Conservation (phyloP, 345 rosid genomes). For the Aurinia saxatilis region DNA sequence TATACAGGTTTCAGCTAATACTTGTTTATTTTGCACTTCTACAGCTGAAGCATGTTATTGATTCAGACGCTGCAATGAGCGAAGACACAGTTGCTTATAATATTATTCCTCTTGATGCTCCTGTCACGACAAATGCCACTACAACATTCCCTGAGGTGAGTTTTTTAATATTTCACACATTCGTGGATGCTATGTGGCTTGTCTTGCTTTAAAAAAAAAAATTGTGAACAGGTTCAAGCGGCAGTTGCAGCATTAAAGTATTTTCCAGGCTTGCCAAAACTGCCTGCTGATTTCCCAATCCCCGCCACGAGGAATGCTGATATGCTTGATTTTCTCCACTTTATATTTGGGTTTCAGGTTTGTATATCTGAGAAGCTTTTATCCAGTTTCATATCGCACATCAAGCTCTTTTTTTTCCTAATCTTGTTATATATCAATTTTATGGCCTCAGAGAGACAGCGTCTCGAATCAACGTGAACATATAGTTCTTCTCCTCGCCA, state of each 20-base stretch:
- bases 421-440: conserved; percentile 11
- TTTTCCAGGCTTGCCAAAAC: conserved; percentile 55
- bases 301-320: conserved; percentile 69
- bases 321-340: conserved; percentile 84
- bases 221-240: conserved; percentile 62
- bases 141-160: conserved; percentile 71
- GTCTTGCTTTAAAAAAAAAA: conserved; percentile 13
- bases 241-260: conserved; percentile 67
- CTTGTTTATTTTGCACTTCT: conserved; percentile 13
- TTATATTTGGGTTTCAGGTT: conserved; percentile 94
- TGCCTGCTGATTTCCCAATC: conserved; percentile 63
- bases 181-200: conserved; percentile 4
- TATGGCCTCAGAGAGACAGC: conserved; percentile 68
- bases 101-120: conserved; percentile 80
- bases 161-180: conserved; percentile 10
- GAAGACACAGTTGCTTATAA: conserved; percentile 89
- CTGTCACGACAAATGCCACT: conserved; percentile 60
- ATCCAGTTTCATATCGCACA: not conserved
- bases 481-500: conserved; percentile 81
- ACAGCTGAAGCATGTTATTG: conserved; percentile 81
- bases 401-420: not conserved
- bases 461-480: conserved; percentile 96
- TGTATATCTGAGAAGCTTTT: conserved; percentile 17
- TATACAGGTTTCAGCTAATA: not conserved
- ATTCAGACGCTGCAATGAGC: conserved; percentile 89